Base-by-base conservation (phyloP, 345 rosid species). In the Linum trigynum region DNA sequence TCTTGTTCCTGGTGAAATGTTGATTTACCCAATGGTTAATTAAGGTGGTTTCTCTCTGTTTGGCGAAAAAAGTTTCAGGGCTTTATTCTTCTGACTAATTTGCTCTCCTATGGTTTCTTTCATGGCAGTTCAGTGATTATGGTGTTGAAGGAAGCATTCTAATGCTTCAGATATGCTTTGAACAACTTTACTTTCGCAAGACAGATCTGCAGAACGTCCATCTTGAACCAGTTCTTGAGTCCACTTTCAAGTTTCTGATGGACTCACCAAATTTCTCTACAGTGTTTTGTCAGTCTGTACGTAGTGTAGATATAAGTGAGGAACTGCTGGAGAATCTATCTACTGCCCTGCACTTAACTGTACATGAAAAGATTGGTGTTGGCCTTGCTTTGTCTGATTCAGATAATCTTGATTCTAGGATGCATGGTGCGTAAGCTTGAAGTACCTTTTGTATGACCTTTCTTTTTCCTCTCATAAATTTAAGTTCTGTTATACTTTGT, bases 361-460 rank as follows among this genome's bases (percentile, higher is more conserved):
- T 77, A 43, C 67, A 81, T 59, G 94, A 92, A 73, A 92, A 84
- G 75, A 78, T 92, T 64, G 79, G 72, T 68, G 69, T 85, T 69
- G 90, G 83, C 77, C 90, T 92, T 62, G 91, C 95, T 56, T 77
- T 92, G 55, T 80, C 82, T 39, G 87, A 81, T 63, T 82, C 85
- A 39, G 92, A 85, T 57, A 75, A 70, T 66, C 72, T 71, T 11
- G 91, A 83, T 36, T 71, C 74, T 11, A 76, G 77, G 70, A 76
- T 72, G 59, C 69, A 70, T 56, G 98, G 97, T 85, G 69, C 70
- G 85, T 48, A 48, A 48, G 53, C 53, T 48, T 48, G 53, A 48
- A 48, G 53, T 48, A 15, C 11, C 53, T 9, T 12, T 9, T 48
- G 14, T 3, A 48, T 48, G 14, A 48, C 14, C 3, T 12, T 4